phyloP scores from a whole-genome alignment of 208 protist species.

The Wallacemonas collosoma region DNA sequence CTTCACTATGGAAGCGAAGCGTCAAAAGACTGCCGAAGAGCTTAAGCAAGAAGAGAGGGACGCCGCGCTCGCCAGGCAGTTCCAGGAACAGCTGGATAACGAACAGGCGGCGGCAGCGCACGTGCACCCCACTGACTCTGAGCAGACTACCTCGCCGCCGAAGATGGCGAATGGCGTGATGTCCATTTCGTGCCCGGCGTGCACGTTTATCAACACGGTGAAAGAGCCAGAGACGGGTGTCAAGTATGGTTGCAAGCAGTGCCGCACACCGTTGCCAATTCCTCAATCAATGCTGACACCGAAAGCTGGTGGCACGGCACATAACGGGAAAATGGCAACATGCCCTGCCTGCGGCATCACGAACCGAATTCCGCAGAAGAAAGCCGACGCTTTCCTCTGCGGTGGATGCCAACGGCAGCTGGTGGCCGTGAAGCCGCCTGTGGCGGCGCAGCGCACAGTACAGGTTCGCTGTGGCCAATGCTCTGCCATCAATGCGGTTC shows the following conservation, averaged over 20 bases:
- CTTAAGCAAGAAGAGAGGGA: constrained; percentile 60
- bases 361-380: constrained; percentile 54
- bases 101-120: neutral
- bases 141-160: neutral
- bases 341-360: constrained; percentile 54
- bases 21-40: constrained; percentile 35
- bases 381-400: constrained; percentile 69
- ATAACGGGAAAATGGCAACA: constrained; percentile 29
- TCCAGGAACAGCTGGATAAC: constrained; percentile 63
- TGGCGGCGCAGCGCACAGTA: constrained; percentile 31
- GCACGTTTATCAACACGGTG: constrained; percentile 65
- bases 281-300: constrained; percentile 3
- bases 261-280: constrained; percentile 37
- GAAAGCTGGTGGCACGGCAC: neutral
- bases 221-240: constrained; percentile 34
- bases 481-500: constrained; percentile 58
- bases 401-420: constrained; percentile 66
- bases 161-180: constrained; percentile 18
- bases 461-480: constrained; percentile 75
- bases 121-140: neutral
- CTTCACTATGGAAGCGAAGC: neutral
- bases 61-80: constrained; percentile 51
- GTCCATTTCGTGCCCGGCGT: constrained; percentile 46
- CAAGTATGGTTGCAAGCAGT: constrained; percentile 58
- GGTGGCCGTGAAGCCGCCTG: neutral